Evolutionary conservation across 2,329 filamentous ascomycete species (phyloP), one percentile per base, ranked within the genome.

Genomic region (Lachnellula occidentalis): DNA sequence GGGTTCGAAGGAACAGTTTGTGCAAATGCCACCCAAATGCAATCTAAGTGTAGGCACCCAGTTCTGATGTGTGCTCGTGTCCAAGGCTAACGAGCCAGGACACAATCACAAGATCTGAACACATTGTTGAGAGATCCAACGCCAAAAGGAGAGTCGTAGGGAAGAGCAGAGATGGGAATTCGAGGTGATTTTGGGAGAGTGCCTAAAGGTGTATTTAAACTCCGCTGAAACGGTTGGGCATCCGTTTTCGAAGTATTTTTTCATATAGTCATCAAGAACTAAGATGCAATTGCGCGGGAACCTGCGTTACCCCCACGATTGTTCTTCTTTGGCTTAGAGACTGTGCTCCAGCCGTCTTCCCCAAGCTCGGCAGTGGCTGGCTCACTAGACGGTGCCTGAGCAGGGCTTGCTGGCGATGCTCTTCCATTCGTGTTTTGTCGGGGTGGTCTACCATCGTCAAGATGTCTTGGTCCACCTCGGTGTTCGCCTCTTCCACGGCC

Each of bases 341-440:
- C 83, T 24, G 80, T 86, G 59, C 80, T 83, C 83, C 83, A 86
- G 61, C 83, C 83, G 67, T 86, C 82, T 37, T 82, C 81, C 46
- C 81, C 78, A 48, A 74, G 69, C 39, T 73, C 70, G 49, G 73
- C 71, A 36, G 72, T 54, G 48, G 66, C 58, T 68, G 62, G 61
- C 24, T 61, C 57, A 65, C 71, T 64, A 66, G 71, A 53, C 51
- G 67, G 53, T 56, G 66, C 60, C 72, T 72, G 63, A 41, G 68
- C 66, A 56, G 74, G 64, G 11, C 73, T 67, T 54, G 79, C 43
- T 73, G 72, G 45, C 77, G 77, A 53, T 69, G 71, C 36, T 75
- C 73, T 52, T 72, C 76, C 61, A 72, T 76, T 70, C 42, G 55
- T 54, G 43, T 64, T 58, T 48, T 64, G 60, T 54, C 62, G 58